phyloP scores from a whole-genome alignment of 441 rosid genomes.

The Syzygium malaccense region DNA sequence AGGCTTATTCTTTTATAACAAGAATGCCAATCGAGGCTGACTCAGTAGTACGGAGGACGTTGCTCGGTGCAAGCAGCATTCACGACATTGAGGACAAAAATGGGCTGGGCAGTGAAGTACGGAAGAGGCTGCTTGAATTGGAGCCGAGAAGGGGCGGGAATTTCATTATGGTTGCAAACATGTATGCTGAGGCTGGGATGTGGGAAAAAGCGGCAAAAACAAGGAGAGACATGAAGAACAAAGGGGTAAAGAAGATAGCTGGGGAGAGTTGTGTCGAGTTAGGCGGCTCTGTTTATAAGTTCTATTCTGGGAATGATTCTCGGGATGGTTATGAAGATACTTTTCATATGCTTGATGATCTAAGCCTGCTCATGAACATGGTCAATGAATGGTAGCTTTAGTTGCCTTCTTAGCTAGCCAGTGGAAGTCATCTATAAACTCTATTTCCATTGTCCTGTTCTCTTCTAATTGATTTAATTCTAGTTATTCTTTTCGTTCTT shows the following conservation, averaged over 20 bases:
- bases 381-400: not conserved
- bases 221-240: constrained; percentile 45
- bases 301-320: constrained; percentile 58
- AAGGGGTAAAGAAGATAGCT: constrained; percentile 46
- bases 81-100: constrained; percentile 28
- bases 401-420: not conserved
- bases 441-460: not conserved
- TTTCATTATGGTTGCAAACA: constrained; percentile 64
- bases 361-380: constrained; percentile 40
- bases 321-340: constrained; percentile 18
- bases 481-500: not conserved
- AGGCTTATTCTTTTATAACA: constrained; percentile 44
- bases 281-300: constrained; percentile 39
- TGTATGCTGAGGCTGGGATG: constrained; percentile 67
- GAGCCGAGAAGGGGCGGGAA: constrained; percentile 75
- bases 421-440: not conserved
- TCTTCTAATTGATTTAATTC: not conserved
- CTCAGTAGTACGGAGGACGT: constrained; percentile 59
- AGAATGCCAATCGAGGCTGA: constrained; percentile 48
- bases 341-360: constrained; percentile 27
- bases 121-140: constrained; percentile 48
- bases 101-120: constrained; percentile 42
- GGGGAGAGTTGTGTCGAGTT: constrained; percentile 59
- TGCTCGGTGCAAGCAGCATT: constrained; percentile 55
- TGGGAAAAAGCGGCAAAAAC: constrained; percentile 70